Percentiles rank a stretch among this genome's conserved stretches.
These are phyloP conservation scores for Talaromyces trachyspermus DNA, from an alignment of 495 filamentous ascomycete genomes.

Conservation along the genomic window DNA sequence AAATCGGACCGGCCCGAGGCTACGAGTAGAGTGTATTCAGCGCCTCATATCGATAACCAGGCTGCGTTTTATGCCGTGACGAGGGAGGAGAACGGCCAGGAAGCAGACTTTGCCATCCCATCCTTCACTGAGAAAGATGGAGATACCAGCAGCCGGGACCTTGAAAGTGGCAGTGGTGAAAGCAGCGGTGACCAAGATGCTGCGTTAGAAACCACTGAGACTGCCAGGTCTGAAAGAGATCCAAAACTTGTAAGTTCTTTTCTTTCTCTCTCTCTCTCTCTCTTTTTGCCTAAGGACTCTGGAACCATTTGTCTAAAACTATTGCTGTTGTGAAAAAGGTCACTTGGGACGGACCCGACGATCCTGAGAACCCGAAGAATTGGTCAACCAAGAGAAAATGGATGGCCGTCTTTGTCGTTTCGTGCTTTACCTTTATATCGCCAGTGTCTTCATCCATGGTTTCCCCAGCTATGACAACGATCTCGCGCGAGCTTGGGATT, in stretches of 20 bases:
- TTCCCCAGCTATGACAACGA: constrained; percentile 52
- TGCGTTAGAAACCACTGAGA: neutral
- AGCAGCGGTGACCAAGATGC: neutral
- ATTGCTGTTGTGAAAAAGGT: too few relatives aligned
- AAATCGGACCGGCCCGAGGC: neutral
- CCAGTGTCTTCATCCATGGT: constrained; percentile 67
- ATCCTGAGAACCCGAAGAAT: constrained; percentile 53
- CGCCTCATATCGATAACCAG: constrained; percentile 5
- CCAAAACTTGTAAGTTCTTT: constrained; percentile 1
- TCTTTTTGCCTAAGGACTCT: too few relatives aligned
- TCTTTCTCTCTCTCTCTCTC: neutral
- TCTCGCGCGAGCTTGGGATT: constrained; percentile 56
- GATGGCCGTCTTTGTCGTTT: constrained; percentile 50
- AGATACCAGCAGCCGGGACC: neutral
- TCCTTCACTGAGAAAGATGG: neutral
- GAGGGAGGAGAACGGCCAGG: neutral
- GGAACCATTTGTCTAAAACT: too few relatives aligned
- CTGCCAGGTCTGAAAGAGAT: constrained; percentile 5
- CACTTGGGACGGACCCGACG: constrained; percentile 49
- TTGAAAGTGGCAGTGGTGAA: constrained; percentile 4
- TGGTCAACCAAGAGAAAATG: constrained; percentile 54
- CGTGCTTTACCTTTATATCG: constrained; percentile 65
- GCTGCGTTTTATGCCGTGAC: neutral
- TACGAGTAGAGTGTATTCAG: constrained; percentile 4
- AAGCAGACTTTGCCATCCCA: neutral